A percentile compares a stretch with the other conserved stretches of the same genome.
phyloP scores from a whole-genome alignment of 805 yeast genomes.

The Yarrowia bubula region DNA sequence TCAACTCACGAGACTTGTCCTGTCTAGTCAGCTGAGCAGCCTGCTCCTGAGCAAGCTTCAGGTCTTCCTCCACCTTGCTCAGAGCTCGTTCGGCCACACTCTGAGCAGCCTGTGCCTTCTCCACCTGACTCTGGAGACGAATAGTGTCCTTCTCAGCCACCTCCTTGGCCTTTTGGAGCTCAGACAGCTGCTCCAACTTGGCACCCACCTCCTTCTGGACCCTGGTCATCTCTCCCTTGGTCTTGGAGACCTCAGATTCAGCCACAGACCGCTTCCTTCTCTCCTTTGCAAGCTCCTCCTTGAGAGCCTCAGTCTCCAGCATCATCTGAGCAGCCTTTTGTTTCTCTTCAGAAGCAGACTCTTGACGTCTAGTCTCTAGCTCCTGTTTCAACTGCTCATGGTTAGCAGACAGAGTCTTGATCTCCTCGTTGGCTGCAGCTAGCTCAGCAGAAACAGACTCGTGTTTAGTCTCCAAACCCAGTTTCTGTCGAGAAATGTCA shows the following conservation, averaged over 20 bases:
- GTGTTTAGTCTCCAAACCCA: constrained; percentile 25
- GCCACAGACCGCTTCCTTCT: not conserved
- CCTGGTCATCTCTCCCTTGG: constrained; percentile 9
- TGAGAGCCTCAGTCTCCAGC: constrained; percentile 29
- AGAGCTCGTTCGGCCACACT: constrained; percentile 29
- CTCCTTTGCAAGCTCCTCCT: constrained; percentile 28
- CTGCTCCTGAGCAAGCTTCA: constrained; percentile 32
- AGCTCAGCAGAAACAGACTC: constrained; percentile 32
- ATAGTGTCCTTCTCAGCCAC: constrained; percentile 28
- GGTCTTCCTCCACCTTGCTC: constrained; percentile 28
- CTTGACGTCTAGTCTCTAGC: constrained; percentile 2
- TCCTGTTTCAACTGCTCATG: constrained; percentile 43
- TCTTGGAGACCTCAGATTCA: constrained; percentile 28
- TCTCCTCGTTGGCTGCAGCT: constrained; percentile 35
- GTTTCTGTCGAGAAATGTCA: constrained; percentile 29
- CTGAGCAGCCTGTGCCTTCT: constrained; percentile 29
- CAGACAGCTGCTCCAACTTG: not conserved
- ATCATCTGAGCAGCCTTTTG: constrained; percentile 31
- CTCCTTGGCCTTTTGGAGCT: not conserved
- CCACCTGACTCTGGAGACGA: constrained; percentile 29
- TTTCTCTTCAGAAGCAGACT: constrained; percentile 29
- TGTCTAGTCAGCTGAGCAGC: constrained; percentile 22
- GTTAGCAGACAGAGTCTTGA: constrained; percentile 30
- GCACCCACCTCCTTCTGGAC: not conserved
- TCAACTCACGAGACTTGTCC: constrained; percentile 25